These are phyloP conservation scores for Boletus tomentosulus DNA, from an alignment of 768 basidiomycete species.

Conservation along the genomic window DNA sequence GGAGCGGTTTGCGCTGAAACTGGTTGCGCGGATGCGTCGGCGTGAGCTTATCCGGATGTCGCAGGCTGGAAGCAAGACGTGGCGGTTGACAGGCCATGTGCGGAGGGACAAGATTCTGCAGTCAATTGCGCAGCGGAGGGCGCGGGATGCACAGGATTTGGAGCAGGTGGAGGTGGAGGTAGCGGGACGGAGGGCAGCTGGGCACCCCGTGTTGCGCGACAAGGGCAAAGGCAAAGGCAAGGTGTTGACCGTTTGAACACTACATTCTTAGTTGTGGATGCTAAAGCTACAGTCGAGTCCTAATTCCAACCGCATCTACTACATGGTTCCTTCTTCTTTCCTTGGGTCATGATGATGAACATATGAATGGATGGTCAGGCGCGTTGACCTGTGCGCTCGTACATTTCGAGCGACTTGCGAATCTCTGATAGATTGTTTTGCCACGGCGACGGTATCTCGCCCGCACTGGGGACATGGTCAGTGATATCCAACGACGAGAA, in stretches of 20 bases:
- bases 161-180: conserved; percentile 34
- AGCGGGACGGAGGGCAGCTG: conserved; percentile 21
- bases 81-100: conserved; percentile 39
- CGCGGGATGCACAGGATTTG: conserved; percentile 39
- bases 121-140: conserved; percentile 45
- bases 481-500: neutral
- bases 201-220: conserved; percentile 22
- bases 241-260: conserved; percentile 1
- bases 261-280: neutral
- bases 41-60: conserved; percentile 34
- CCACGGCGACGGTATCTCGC: conserved; percentile 30
- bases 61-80: conserved; percentile 34
- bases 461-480: conserved; percentile 4
- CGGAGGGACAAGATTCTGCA: conserved; percentile 48
- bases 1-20: conserved; percentile 45
- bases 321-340: neutral
- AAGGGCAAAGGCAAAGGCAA: conserved; percentile 17
- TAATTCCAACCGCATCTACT: neutral
- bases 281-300: conserved; percentile 23
- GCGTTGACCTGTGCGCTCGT: conserved; percentile 13
- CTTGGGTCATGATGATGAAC: neutral
- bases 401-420: conserved; percentile 28
- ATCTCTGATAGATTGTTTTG: conserved; percentile 27
- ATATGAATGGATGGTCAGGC: conserved; percentile 7
- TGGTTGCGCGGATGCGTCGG: conserved; percentile 34